Conservation (phyloP, 306 rosid genomes). For the Vigna angularis region DNA sequence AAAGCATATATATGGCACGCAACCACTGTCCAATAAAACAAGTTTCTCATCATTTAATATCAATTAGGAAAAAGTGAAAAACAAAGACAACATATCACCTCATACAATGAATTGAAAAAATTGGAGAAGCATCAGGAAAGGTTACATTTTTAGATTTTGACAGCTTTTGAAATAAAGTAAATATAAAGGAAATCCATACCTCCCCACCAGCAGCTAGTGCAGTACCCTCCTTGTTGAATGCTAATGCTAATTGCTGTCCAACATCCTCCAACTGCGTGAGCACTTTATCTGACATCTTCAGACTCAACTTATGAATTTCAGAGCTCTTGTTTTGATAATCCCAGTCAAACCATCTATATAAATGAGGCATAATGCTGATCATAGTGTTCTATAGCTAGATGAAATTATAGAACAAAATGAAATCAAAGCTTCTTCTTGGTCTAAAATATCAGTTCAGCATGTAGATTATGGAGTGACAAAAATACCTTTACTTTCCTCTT, state of each 20-base stretch:
- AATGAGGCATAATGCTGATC: constrained; percentile 34
- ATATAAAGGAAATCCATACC: constrained; percentile 57
- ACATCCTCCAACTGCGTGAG: constrained; percentile 67
- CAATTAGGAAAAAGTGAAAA: constrained; percentile 10
- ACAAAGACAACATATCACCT: constrained; percentile 12
- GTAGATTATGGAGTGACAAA: not conserved
- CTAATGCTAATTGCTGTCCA: constrained; percentile 84
- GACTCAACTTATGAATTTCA: constrained; percentile 54
- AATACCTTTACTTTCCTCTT: constrained; percentile 23
- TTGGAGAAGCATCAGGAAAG: not conserved
- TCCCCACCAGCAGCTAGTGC: constrained; percentile 86
- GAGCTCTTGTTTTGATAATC: constrained; percentile 44
- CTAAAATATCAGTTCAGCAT: constrained; percentile 15
- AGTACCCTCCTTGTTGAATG: constrained; percentile 76
- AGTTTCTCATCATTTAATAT: not conserved
- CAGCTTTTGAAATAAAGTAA: constrained; percentile 9
- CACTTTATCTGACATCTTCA: constrained; percentile 59
- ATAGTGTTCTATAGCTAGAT: constrained; percentile 14
- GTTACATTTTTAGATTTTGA: constrained; percentile 29
- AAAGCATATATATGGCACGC: constrained; percentile 1
- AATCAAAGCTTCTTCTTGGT: not conserved
- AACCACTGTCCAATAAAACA: constrained; percentile 31
- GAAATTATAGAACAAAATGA: constrained; percentile 17
- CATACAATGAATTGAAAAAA: constrained; percentile 21
- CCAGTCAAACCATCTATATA: constrained; percentile 79